Base-by-base conservation (phyloP, 1,139 yeast genomes). In the Pichia sp. region DNA sequence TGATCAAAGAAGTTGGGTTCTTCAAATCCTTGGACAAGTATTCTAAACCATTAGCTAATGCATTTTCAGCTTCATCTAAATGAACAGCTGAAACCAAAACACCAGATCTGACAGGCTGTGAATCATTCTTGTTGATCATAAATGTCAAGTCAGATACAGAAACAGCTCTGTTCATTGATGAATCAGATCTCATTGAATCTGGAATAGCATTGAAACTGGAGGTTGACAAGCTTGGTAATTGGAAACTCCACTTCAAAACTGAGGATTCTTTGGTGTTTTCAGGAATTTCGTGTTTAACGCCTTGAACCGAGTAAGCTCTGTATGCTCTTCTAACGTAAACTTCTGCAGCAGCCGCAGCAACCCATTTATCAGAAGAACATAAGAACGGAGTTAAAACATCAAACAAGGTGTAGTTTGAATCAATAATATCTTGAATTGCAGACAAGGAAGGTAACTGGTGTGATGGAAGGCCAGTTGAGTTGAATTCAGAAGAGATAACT, bases 321-420 rank as follows among this genome's bases (percentile, higher is more conserved):
- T 90, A 92, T 42, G 97, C 95, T 64, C 98, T 85, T 66, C 98
- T 84, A 48, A 90, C 82, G 65, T 92, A 92, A 47, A 92, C 95
- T 67, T 92, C 97, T 41, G 95, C 87, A 38, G 98, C 97, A 36
- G 98, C 97, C 58, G 92, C 77, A 4, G 94, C 85, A 51, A 92
- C 94, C 75, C 87, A 85, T 44, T 85, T 85, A 60, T 94, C 97
- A 27, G 74, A 60, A 56, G 87, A 85, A 44, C 78, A 79, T 67
- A 92, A 79, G 67, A 94, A 92, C 68, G 87, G 97, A 35, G 95
- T 76, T 62, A 92, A 75, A 36, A 94, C 98, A 64, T 92, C 99
- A 64, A 90, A 92, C 23, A 92, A 97, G 49, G 92, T 87, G 68
- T 87, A 95, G 64, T 86, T 88, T 42, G 97, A 88, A 62, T 92